A percentile compares a stretch with the other conserved stretches of the same genome.
Evolutionary conservation across 208 protist species (phyloP).

Genomic region (Leptomonas seymouri): DNA sequence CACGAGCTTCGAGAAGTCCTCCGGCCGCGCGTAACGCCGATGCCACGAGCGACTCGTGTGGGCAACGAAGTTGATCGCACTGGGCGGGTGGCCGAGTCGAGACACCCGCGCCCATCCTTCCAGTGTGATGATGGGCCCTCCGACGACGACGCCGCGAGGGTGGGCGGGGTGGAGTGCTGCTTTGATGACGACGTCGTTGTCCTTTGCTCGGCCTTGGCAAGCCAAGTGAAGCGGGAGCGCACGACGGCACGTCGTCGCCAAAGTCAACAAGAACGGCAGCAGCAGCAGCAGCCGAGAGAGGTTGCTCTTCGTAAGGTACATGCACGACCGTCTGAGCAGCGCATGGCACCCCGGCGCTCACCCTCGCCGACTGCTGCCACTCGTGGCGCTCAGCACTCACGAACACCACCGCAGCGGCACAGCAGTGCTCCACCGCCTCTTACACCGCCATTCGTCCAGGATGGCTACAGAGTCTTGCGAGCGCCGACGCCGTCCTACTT

Average conservation of each 20-base stretch:
- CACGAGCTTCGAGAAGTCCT: constrained; percentile 14
- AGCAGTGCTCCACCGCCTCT: neutral
- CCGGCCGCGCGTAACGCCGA: neutral
- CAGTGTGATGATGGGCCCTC: too few species aligned
- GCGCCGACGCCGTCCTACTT: constrained; percentile 6
- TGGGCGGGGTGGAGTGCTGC: constrained; percentile 4
- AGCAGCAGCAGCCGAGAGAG: neutral
- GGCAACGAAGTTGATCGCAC: too few species aligned
- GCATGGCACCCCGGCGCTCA: too few species aligned
- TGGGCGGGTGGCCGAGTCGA: too few species aligned
- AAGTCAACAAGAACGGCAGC: neutral
- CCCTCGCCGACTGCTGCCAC: too few species aligned
- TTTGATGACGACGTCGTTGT: constrained; percentile 16
- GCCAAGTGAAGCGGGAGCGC: constrained; percentile 5
- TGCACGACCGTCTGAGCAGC: neutral
- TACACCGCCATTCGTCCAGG: neutral
- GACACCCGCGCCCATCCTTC: too few species aligned
- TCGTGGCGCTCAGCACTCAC: neutral
- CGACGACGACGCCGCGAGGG: neutral
- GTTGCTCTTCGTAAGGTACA: neutral
- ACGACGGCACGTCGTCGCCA: constrained; percentile 1
- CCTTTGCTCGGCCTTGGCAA: constrained; percentile 13
- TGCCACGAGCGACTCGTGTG: too few species aligned
- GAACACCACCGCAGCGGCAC: neutral
- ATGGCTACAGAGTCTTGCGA: constrained; percentile 1